These are phyloP conservation scores for Fusarium oligoseptatum DNA, from an alignment of 2,329 filamentous ascomycete genomes.

Conservation along the genomic window DNA sequence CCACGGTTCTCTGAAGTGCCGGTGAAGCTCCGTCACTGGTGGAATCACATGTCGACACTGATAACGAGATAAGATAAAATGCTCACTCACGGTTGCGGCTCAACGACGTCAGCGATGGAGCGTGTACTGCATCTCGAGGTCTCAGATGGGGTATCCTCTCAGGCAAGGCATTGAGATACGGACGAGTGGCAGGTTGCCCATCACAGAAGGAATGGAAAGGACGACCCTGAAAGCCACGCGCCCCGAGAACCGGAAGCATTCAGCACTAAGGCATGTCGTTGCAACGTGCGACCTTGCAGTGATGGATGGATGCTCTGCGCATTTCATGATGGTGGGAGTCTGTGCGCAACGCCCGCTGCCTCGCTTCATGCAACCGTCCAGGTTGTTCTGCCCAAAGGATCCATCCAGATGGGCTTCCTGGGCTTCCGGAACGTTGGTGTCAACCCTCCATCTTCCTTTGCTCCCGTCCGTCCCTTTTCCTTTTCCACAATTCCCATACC, in stretches of 20 bases:
- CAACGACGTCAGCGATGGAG: slow-evolving; percentile 35
- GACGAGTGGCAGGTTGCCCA: neutral
- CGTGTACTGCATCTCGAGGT: slow-evolving; percentile 7
- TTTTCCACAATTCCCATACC: slow-evolving; percentile 10
- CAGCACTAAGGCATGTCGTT: slow-evolving; percentile 36
- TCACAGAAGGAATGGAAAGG: slow-evolving; percentile 7
- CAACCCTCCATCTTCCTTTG: slow-evolving; percentile 10
- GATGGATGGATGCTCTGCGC: slow-evolving; percentile 9
- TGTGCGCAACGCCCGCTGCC: slow-evolving; percentile 35
- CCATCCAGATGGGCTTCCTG: slow-evolving; percentile 2
- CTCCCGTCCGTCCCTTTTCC: slow-evolving; percentile 19
- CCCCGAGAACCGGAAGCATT: slow-evolving; percentile 37
- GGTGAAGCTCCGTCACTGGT: slow-evolving; percentile 36
- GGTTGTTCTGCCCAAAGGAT: slow-evolving; percentile 9
- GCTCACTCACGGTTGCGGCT: slow-evolving; percentile 33
- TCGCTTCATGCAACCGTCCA: slow-evolving; percentile 20
- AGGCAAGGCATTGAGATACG: neutral
- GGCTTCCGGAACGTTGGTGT: slow-evolving; percentile 22
- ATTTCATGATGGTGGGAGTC: slow-evolving; percentile 37
- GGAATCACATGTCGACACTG: slow-evolving; percentile 20
- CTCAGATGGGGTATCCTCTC: slow-evolving; percentile 13
- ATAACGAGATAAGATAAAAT: slow-evolving; percentile 3
- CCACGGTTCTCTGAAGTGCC: slow-evolving; percentile 20
- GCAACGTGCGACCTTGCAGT: slow-evolving; percentile 35
- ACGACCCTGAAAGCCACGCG: slow-evolving; percentile 18